Base-by-base conservation (phyloP, 163 green algal species). In the Volvox carteri region DNA sequence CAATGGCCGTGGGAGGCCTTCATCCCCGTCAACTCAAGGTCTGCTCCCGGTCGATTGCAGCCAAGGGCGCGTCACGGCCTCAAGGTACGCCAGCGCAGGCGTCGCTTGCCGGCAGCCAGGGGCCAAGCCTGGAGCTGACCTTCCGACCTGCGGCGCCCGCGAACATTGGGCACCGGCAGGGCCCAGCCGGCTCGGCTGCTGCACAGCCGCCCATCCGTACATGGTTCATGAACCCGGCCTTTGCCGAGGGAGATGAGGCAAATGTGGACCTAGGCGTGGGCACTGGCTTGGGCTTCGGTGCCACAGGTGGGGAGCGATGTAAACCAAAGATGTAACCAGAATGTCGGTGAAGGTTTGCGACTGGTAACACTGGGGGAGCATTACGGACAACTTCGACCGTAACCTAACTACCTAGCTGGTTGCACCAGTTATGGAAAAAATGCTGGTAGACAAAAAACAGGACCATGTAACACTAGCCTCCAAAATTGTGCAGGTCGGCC, bases 161-260 rank as follows among this genome's bases (percentile, higher is more conserved):
- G 37, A 41, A 52, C 30, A 52, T 48, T 0, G 77, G 77, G 30
- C 75, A 58, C 14, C 72, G 72, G 35, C 72, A 79, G 8, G 72
- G 39, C 19, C 72, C 39, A 60, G 41, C 72, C 0, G 21, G 28
- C 8, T 28, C 33, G 23, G 18, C n/a, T 23, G 73, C 25, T 5
- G 39, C 73, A n/a, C 44, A 4, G 23, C 73, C 42, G 73, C 85
- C 80, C 70, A 88, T 92, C 25, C 86, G 90, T 39, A 74, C 86
- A 4, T 93, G 90, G 90, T 93, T 93, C 42, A 33, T 92, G 56
- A 92, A 91, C 84, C 91, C 88, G 0, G 76, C 84, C 9, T 92
- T 91, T 39, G 78, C 54, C 8, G 75, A 77, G 2, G 67, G 68
- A 5, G 83, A 81, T 11, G 50, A 65, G 12, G 80, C 1, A 21